Percentiles rank a stretch among this genome's conserved stretches.
phyloP scores from a whole-genome alignment of 495 filamentous ascomycete species.

The Penicillium waksmanii region DNA sequence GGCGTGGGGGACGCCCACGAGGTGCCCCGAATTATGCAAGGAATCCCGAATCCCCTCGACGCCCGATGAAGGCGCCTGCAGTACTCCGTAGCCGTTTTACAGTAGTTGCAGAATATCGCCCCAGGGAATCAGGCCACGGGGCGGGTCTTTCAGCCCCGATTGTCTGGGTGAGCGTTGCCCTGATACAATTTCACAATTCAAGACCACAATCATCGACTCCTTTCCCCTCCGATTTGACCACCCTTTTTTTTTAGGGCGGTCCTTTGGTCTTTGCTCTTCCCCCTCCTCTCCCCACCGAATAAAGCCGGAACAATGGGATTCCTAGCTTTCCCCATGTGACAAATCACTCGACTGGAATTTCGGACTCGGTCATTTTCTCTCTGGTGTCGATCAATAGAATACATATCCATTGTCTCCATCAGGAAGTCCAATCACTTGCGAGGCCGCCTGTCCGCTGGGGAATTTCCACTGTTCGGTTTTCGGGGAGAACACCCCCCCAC shows the following conservation, averaged over 20 bases:
- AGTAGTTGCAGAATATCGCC: neutral
- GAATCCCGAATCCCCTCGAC: neutral
- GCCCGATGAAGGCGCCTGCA: conserved; percentile 4
- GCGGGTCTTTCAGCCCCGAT: neutral
- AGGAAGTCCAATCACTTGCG: conserved; percentile 4
- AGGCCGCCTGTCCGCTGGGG: neutral
- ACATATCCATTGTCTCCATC: conserved; percentile 3
- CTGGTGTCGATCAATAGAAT: conserved; percentile 3
- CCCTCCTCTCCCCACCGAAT: neutral
- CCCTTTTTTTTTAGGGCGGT: neutral
- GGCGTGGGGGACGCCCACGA: conserved; percentile 1
- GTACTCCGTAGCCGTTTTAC: conserved; percentile 3
- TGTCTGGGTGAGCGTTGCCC: neutral
- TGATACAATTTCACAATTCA: neutral
- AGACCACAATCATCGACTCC: neutral
- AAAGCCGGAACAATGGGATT: neutral
- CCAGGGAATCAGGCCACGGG: neutral
- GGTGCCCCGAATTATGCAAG: conserved; percentile 5
- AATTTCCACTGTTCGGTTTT: neutral
- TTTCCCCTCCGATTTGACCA: neutral
- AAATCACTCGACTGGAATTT: neutral
- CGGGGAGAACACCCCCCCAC: conserved; percentile 5
- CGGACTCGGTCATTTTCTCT: neutral
- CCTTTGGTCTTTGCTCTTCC: neutral
- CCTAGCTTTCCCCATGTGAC: neutral